A percentile compares a stretch with the other conserved stretches of the same genome.
phyloP scores from a whole-genome alignment of 495 filamentous ascomycete species.

The Pyronema omphalodes region DNA sequence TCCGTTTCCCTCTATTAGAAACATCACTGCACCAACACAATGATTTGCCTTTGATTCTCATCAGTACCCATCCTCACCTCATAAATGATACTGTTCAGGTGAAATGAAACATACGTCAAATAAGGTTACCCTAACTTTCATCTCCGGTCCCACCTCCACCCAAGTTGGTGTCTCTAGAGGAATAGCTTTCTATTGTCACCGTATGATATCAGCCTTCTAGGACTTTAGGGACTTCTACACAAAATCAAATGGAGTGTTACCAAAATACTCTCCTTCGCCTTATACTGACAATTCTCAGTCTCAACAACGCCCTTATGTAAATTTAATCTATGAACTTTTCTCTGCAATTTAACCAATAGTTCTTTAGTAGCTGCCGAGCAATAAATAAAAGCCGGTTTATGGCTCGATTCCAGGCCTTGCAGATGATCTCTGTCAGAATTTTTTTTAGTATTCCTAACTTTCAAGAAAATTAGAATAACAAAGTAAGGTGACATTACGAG shows the following conservation, averaged over 20 bases:
- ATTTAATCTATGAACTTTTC: conserved; percentile 21
- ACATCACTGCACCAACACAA: conserved; percentile 84
- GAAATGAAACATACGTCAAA: conserved; percentile 38
- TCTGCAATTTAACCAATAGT: conserved; percentile 45
- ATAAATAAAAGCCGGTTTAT: conserved; percentile 34
- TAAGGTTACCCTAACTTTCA: conserved; percentile 57
- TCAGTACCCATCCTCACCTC: conserved; percentile 2
- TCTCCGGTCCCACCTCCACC: conserved; percentile 52
- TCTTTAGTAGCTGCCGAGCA: conserved; percentile 73
- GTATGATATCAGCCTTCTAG: neutral
- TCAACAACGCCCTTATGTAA: conserved; percentile 29
- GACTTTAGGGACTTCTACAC: neutral
- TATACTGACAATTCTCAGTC: conserved; percentile 9
- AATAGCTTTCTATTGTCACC: conserved; percentile 43
- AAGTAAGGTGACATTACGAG: conserved; percentile 9
- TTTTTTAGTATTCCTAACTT: neutral
- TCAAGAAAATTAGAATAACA: too few relatives aligned
- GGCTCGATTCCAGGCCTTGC: conserved; percentile 47
- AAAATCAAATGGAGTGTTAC: neutral
- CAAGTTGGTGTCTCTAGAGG: conserved; percentile 65
- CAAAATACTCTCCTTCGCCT: conserved; percentile 18
- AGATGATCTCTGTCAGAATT: conserved; percentile 51
- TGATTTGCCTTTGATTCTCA: conserved; percentile 44
- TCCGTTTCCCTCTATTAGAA: conserved; percentile 56
- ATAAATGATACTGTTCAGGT: neutral